Evolutionary conservation across 1,284 basidiomycete species (phyloP), one percentile per base, ranked within the genome.

Genomic region (Cerrena zonata): DNA sequence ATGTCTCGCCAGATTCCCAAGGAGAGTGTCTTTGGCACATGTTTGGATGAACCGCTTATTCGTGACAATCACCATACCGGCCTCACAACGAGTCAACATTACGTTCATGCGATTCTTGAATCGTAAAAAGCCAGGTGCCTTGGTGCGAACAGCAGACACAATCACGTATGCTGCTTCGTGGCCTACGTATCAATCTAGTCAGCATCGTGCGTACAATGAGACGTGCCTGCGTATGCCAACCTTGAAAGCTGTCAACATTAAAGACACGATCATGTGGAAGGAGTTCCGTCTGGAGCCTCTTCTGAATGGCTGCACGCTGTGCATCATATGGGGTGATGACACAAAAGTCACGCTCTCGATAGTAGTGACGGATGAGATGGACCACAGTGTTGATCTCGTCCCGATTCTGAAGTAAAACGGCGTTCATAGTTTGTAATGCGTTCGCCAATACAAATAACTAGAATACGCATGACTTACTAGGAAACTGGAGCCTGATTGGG

Each of bases 251-350:
- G 51, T 76, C 74, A 2, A 75, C 68, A 55, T 73, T 75, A 62
- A 68, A 75, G 0, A 74, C 72, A 2, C 56, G 45, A 23, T 70
- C 63, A 63, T 65, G 71, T 5, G 65, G 69, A 22, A 76, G 58
- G 4, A 60, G 47, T 34, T 61, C 62, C 0, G 23, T 50, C 48
- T 69, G 64, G 26, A 76, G 58, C 5, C 50, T 52, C 23, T 52
- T 59, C 47, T 71, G 61, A 22, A 77, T 69, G 1, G 59, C 61
- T 1, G 65, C 63, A 10, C 76, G 56, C 58, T 77, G 75, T 1
- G 70, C 67, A 50, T 77, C 76, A 48, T 77, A 78, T 0, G 74
- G 74, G 1, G 74, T 77, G 45, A 77, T 74, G 47, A 78, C 55
- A 27, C 67, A 67, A 48, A 70, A 74, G 3, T 72, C 54, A 30